phyloP scores from a whole-genome alignment of 1,284 basidiomycete genomes.

The Ganoderma sinense region DNA sequence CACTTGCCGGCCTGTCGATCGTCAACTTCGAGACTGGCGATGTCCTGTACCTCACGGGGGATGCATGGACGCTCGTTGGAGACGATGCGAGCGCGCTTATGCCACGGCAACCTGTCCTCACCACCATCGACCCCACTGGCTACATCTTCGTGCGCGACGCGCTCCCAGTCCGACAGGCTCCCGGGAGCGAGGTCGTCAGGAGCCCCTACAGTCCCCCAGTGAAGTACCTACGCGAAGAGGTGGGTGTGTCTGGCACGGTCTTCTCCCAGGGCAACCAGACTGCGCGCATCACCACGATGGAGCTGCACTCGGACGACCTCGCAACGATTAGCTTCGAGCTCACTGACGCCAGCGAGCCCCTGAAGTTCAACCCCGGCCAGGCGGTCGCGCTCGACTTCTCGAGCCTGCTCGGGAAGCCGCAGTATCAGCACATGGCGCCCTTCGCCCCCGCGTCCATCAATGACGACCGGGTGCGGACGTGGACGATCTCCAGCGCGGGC shows the following conservation, averaged over 20 bases:
- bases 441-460: conserved; percentile 1
- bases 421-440: conserved; percentile 2
- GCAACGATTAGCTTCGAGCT: background rate
- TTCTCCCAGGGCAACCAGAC: background rate
- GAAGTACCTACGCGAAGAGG: background rate
- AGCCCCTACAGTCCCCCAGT: background rate
- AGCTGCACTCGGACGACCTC: background rate
- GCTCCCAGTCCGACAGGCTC: background rate
- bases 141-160: conserved; percentile 5
- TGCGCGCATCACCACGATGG: background rate
- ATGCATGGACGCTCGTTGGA: background rate
- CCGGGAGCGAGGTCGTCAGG: background rate
- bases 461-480: background rate
- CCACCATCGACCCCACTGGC: conserved; percentile 1
- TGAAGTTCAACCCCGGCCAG: conserved; percentile 1
- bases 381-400: background rate
- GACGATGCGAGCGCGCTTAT: background rate
- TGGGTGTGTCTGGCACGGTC: background rate
- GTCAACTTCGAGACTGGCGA: conserved; percentile 1
- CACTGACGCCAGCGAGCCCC: background rate
- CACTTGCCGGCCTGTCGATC: background rate
- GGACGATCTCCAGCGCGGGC: conserved; percentile 3
- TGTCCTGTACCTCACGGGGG: background rate
- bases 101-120: background rate
- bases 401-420: conserved; percentile 2